phyloP scores from a whole-genome alignment of 352 stramenopile genomes.

The Phytophthora megakarya region DNA sequence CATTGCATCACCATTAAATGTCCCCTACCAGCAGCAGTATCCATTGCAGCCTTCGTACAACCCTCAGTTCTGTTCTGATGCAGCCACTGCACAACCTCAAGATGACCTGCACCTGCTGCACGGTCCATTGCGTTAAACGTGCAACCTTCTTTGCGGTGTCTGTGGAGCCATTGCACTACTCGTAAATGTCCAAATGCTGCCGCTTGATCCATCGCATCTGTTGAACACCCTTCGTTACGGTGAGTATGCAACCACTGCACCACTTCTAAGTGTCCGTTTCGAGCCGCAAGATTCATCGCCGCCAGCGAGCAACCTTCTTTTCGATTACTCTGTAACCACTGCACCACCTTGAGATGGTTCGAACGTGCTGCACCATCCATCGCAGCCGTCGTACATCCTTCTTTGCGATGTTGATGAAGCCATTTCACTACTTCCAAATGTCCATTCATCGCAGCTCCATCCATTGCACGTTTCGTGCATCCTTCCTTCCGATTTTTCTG shows the following conservation, averaged over 20 bases:
- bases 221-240: slow-evolving; percentile 33
- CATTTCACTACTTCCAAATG: slow-evolving; percentile 35
- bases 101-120: slow-evolving; percentile 26
- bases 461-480: slow-evolving; percentile 34
- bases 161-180: slow-evolving; percentile 41
- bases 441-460: slow-evolving; percentile 35
- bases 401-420: slow-evolving; percentile 32
- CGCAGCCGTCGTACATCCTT: slow-evolving; percentile 38
- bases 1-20: slow-evolving; percentile 36
- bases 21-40: slow-evolving; percentile 34
- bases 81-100: slow-evolving; percentile 40
- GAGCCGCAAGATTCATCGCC: slow-evolving; percentile 40
- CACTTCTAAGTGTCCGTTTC: slow-evolving; percentile 35
- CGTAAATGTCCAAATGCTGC: slow-evolving; percentile 36
- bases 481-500: slow-evolving; percentile 32
- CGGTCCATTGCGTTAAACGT: slow-evolving; percentile 40
- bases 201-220: slow-evolving; percentile 37
- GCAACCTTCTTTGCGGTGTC: slow-evolving; percentile 37
- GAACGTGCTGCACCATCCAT: slow-evolving; percentile 34
- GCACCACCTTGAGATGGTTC: slow-evolving; percentile 35
- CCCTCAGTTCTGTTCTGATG: slow-evolving; percentile 30
- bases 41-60: slow-evolving; percentile 35
- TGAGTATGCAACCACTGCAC: slow-evolving; percentile 36
- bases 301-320: slow-evolving; percentile 30
- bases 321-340: slow-evolving; percentile 41